A percentile compares a stretch with the other conserved stretches of the same genome.
Conservation (phyloP, 2,329 filamentous ascomycete species). For the Exophiala dermatitidis region DNA sequence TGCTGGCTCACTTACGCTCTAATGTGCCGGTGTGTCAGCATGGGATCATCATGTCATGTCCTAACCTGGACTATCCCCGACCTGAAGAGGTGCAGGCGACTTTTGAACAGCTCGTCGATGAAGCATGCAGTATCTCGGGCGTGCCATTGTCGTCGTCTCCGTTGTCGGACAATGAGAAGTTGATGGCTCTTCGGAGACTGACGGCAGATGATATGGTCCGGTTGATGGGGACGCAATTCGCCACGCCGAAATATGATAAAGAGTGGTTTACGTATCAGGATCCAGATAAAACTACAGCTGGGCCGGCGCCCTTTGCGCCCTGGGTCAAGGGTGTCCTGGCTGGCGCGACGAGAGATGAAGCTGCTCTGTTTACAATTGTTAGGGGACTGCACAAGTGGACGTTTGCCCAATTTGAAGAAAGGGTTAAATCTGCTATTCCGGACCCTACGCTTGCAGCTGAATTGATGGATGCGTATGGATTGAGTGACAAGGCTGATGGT, state of each 20-base stretch:
- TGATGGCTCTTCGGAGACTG: constrained; percentile 22
- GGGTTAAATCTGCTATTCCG: background rate
- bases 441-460: background rate
- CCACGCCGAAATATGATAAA: background rate
- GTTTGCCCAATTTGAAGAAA: too few species aligned
- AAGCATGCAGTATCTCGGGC: constrained; percentile 28
- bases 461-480: constrained; percentile 26
- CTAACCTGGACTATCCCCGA: constrained; percentile 25
- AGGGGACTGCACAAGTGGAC: constrained; percentile 33
- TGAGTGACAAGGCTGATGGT: constrained; percentile 16
- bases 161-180: constrained; percentile 37
- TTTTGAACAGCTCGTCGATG: constrained; percentile 32
- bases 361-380: background rate
- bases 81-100: constrained; percentile 25
- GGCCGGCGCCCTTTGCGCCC: background rate
- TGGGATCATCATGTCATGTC: constrained; percentile 5
- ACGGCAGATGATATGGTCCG: background rate
- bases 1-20: background rate
- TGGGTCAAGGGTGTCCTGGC: constrained; percentile 1
- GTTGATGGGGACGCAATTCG: background rate
- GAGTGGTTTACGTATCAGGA: background rate
- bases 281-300: background rate
- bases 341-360: constrained; percentile 4
- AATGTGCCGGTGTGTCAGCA: background rate
- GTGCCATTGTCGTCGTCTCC: background rate